These are phyloP conservation scores for Pyrenophora teres DNA, from an alignment of 2,329 filamentous ascomycete genomes.

Conservation along the genomic window DNA sequence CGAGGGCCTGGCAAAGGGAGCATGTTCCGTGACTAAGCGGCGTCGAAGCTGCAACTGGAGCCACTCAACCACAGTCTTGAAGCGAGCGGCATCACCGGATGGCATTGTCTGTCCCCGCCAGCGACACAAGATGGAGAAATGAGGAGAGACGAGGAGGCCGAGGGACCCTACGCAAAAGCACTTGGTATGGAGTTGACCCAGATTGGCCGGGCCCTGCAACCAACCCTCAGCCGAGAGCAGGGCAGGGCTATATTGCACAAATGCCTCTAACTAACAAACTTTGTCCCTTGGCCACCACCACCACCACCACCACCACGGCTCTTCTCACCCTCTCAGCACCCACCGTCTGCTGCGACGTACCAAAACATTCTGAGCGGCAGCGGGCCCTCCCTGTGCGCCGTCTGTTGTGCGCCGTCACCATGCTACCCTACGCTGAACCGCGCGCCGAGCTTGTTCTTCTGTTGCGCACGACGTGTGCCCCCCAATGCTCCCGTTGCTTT, in stretches of 20 bases:
- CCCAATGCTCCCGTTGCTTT: conserved; percentile 22
- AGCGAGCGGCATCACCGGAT: conserved; percentile 33
- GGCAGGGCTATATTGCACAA: conserved; percentile 32
- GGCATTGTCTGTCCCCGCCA: conserved; percentile 27
- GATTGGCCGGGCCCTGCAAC: conserved; percentile 29
- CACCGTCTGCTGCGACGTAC: conserved; percentile 10
- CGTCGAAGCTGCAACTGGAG: conserved; percentile 19
- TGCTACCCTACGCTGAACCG: conserved; percentile 2
- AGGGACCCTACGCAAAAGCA: conserved; percentile 15
- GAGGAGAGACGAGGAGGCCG: conserved; percentile 11
- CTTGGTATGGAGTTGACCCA: conserved; percentile 29
- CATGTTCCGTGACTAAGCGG: conserved; percentile 33
- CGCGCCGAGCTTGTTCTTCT: background rate
- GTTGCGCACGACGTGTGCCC: too few relatives aligned
- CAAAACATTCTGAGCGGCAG: conserved; percentile 3
- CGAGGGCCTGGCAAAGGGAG: conserved; percentile 22
- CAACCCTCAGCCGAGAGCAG: conserved; percentile 18
- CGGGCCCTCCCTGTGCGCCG: background rate
- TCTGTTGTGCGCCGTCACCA: conserved; percentile 8
- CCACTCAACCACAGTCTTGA: conserved; percentile 30
- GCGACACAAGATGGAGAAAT: conserved; percentile 12
- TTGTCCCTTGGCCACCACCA: conserved; percentile 6
- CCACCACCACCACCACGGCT: conserved; percentile 7
- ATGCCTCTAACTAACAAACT: conserved; percentile 24
- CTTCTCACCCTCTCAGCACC: conserved; percentile 3